Evolutionary conservation across 495 filamentous ascomycete genomes (phyloP).

Genomic region (Echria macrotheca): DNA sequence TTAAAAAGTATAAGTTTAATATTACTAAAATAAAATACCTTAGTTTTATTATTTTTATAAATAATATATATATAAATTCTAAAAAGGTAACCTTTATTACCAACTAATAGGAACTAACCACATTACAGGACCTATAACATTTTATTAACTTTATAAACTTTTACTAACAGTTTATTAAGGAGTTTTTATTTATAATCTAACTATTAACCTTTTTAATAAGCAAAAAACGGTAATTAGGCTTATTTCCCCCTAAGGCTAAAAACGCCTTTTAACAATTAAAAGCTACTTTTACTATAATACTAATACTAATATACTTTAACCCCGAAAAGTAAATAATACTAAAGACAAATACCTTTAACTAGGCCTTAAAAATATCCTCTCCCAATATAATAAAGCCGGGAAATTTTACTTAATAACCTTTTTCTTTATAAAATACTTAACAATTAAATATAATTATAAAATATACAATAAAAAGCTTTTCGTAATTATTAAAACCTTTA

Average conservation of each 20-base stretch:
- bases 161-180: no score
- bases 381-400: neutral
- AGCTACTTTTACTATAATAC: no score
- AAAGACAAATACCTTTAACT: no score
- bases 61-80: neutral
- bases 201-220: no score
- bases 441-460: neutral
- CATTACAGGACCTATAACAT: neutral
- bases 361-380: no score
- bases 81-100: neutral
- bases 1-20: neutral
- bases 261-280: no score
- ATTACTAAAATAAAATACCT: neutral
- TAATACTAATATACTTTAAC: no score
- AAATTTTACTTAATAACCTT: neutral
- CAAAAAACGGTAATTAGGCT: no score
- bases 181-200: no score
- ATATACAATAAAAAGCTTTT: conserved; percentile 1
- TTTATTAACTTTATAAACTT: neutral
- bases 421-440: neutral
- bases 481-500: neutral
- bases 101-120: neutral
- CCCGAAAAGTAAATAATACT: no score
- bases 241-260: no score
- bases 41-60: neutral